Conservation (phyloP, 352 stramenopile species). For the Thraustochytrium striatum region DNA sequence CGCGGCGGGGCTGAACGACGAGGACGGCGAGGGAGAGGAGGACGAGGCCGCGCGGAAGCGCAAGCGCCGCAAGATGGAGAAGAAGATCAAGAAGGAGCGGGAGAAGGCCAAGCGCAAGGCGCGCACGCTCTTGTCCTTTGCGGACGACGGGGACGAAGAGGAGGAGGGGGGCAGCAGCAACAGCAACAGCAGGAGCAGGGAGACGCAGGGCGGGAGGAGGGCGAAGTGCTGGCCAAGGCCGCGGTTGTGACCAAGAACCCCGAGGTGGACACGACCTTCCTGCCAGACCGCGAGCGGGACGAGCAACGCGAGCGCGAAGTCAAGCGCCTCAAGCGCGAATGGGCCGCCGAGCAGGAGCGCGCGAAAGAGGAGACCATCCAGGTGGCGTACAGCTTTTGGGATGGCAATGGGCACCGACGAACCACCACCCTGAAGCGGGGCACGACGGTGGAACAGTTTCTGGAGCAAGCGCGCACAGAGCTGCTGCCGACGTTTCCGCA, state of each 20-base stretch:
- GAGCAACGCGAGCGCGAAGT: conserved; percentile 67
- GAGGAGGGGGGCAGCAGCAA: too few species aligned
- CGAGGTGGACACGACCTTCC: conserved; percentile 85
- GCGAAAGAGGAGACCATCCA: conserved; percentile 89
- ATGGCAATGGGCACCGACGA: conserved; percentile 89
- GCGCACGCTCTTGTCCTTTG: conserved; percentile 62
- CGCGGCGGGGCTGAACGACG: background rate
- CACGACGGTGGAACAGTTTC: conserved; percentile 75
- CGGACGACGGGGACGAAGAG: conserved; percentile 61
- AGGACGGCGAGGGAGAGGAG: background rate
- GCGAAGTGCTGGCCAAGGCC: conserved; percentile 61
- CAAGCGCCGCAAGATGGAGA: conserved; percentile 60
- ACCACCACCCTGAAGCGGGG: conserved; percentile 85
- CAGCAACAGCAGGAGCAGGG: conserved; percentile 16
- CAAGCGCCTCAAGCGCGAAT: conserved; percentile 75
- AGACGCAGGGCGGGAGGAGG: conserved; percentile 34
- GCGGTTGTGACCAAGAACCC: conserved; percentile 76
- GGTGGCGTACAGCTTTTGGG: conserved; percentile 97
- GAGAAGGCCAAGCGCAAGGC: conserved; percentile 53
- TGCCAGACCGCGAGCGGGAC: conserved; percentile 87
- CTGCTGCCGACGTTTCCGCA: conserved; percentile 86
- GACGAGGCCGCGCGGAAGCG: background rate
- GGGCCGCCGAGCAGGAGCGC: conserved; percentile 80
- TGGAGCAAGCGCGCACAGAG: conserved; percentile 66
- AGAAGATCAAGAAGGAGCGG: conserved; percentile 65